Conservation (phyloP, 306 rosid genomes). For the Clitoria ternatea region DNA sequence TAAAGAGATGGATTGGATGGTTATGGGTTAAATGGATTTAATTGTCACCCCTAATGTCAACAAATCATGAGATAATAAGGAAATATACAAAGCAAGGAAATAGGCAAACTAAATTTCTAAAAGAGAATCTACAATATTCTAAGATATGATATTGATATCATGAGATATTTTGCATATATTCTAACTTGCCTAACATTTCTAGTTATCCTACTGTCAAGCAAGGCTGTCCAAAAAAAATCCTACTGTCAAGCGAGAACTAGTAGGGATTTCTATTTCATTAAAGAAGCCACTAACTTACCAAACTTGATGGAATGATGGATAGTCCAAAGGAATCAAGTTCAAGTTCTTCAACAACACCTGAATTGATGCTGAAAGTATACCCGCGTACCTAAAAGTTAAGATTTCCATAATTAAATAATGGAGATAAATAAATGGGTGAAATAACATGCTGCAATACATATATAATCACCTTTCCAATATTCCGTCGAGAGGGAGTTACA, state of each 20-base stretch:
- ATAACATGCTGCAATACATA: background rate
- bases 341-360: constrained; percentile 81
- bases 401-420: constrained; percentile 14
- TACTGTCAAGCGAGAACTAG: background rate
- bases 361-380: constrained; percentile 76
- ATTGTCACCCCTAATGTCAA: too few species aligned
- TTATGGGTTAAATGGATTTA: too few species aligned
- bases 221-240: too few species aligned
- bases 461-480: constrained; percentile 69
- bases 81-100: background rate
- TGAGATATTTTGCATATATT: background rate
- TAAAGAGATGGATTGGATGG: too few species aligned
- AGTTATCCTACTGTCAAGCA: too few species aligned
- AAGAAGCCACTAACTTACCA: constrained; percentile 51
- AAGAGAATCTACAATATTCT: background rate
- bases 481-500: constrained; percentile 74
- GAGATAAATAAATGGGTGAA: background rate
- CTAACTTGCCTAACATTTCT: background rate
- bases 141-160: background rate
- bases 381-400: constrained; percentile 67
- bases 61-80: background rate
- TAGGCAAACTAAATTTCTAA: background rate
- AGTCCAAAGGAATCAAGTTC: constrained; percentile 94
- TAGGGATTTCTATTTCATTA: background rate
- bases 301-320: constrained; percentile 82